Evolutionary conservation across 495 filamentous ascomycete genomes (phyloP), one percentile per base, ranked within the genome.

Genomic region (Trichocladium antarcticum): DNA sequence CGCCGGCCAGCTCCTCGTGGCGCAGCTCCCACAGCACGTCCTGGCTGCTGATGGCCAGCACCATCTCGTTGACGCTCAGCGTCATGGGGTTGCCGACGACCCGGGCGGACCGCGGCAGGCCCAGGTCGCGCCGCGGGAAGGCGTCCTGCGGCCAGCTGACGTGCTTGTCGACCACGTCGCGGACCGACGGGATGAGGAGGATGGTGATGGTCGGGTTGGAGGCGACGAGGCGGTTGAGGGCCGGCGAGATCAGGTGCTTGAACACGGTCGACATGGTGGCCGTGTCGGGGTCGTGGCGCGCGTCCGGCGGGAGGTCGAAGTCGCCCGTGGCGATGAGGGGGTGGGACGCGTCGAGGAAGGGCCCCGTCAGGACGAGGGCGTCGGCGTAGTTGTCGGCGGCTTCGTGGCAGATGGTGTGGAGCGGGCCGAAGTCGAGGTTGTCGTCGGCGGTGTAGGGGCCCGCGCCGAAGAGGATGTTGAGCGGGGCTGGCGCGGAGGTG

Each of bases 391-490:
- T 77, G 45, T 85, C 81, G 22, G 79, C 80, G 19, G 89, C 89
- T 55, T 80, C 79, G 50, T 74, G 71, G 63, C 89, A 90, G 9
- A 98, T 73, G 35, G 86, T 80, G 40, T 85, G 77, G 0, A 98
- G 70, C 5, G 92, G 80, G 55, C 92, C 85, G 61, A 92, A 98
- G 49, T 82, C 79, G 37, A 98, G 78, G 57, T 92, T 92, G 56
- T 89, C 85, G 55, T 95, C 87, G 16, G 89, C 78, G 0, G 90
- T 93, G 66, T 90, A 98, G 1, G 92, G 92, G 2, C 92, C 92
- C 1, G 87, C 78, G 27, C 82, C 85, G 28, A 92, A 67, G 35
- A 95, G 68, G 35, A 93, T 67, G 54, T 75, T 89, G 8, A 96
- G 68, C 3, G 88, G 86, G 17, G 71, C 62, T 6, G 74, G 75